Evolutionary conservation across 352 stramenopile species (phyloP), one percentile per base, ranked within the genome.

Genomic region (Phytophthora idaei): DNA sequence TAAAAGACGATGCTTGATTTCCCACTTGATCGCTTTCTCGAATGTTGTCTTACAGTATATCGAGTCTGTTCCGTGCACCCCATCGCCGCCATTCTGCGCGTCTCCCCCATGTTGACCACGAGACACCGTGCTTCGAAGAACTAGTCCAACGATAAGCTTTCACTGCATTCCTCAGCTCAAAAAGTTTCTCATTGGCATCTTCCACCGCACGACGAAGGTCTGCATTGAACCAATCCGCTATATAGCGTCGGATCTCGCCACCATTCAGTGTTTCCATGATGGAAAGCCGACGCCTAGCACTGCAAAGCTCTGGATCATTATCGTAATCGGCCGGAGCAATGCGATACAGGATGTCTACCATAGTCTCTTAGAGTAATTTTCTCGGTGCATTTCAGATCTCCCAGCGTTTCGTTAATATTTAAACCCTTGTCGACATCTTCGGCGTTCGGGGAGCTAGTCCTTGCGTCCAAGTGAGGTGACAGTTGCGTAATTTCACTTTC

Each of bases 61-160:
- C 21, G 64, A 56, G n/a, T 71, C 57, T 10, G 15, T 5, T 4
- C 64, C 64, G n/a, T 59, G 7, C 0, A 51, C 21, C 15, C 64
- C 64, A 49, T 63, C 37, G 6, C 64, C 64, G 14, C 64, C 64
- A 7, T 67, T 41, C 32, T 67, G 57, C 7, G 32, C 57, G 17
- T 60, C 12, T n/a, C 57, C 57, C 5, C 57, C 64, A 34, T 15
- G 9, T 21, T 59, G 61, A 2, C 47, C 66, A 46, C 49, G 12
- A 5, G 49, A 74, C 34, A 27, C n/a, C 1, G 61, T 74, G 2
- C 5, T 47, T 2, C 10, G 56, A 17, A 74, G 17, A 2, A 34
- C 14, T 32, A 2, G 4, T 34, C 1, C 12, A 11, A 21, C 5
- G 11, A 36, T 67, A 67, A 11, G 34, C 1, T 14, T 60, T 42